Evolutionary conservation across 768 basidiomycete genomes (phyloP).

Genomic region (Suillus hirtellus): DNA sequence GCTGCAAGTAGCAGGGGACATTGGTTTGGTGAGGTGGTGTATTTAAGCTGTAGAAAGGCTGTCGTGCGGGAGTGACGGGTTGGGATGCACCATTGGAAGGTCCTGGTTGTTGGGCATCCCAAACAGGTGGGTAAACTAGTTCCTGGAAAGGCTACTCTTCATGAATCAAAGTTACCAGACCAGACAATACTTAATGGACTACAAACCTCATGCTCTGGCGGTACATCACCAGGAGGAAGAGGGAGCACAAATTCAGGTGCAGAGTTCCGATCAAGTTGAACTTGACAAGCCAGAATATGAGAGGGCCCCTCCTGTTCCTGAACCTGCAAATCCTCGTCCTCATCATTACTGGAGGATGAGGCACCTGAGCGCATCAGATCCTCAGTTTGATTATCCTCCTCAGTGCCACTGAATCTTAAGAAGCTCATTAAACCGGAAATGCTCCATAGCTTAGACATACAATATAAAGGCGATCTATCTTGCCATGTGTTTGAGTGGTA

Average conservation of each 20-base stretch:
- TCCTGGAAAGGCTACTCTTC: conserved; percentile 3
- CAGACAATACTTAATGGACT: background rate
- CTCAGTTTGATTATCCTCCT: conserved; percentile 25
- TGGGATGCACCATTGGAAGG: background rate
- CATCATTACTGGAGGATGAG: conserved; percentile 23
- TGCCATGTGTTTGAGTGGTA: too few species aligned
- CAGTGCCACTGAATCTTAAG: conserved; percentile 40
- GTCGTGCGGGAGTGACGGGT: conserved; percentile 13
- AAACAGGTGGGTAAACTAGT: conserved; percentile 9
- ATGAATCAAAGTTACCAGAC: background rate
- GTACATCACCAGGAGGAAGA: conserved; percentile 17
- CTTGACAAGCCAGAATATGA: conserved; percentile 23
- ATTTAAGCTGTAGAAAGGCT: conserved; percentile 18
- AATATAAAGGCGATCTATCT: conserved; percentile 12
- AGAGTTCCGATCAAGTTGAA: conserved; percentile 20
- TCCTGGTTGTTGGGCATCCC: conserved; percentile 11
- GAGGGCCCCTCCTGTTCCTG: conserved; percentile 26
- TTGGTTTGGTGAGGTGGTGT: conserved; percentile 8
- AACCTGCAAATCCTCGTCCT: conserved; percentile 20
- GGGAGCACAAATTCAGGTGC: conserved; percentile 15
- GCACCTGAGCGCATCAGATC: conserved; percentile 16
- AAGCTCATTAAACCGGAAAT: conserved; percentile 49
- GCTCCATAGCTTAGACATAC: conserved; percentile 45
- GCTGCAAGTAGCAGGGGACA: background rate
- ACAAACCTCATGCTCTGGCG: conserved; percentile 4